Evolutionary conservation across 441 rosid species (phyloP), one percentile per base, ranked within the genome.

Genomic region (Lepidium campestre): DNA sequence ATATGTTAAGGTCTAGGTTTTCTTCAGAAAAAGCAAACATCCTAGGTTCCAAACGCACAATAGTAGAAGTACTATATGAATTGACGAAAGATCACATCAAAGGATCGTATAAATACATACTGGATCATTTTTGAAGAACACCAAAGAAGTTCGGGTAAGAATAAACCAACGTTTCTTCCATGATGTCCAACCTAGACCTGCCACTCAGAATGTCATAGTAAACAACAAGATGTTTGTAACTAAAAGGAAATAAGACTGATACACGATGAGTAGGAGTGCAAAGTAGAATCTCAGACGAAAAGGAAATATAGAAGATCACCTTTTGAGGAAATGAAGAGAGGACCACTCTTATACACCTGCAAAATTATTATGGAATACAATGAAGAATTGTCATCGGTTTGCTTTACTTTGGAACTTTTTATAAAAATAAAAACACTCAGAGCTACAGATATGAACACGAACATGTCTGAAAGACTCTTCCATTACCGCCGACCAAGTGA

Each of bases 161-260:
- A 93, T 87, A 74, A 93, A 93, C 98, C 98, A 90, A 39, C 96
- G 92, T 76, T 86, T 93, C 85, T 93, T 93, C 98, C 98, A 93
- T 42, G 97, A 93, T 74, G 87, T 90, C 98, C 97, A 93, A 69
- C 98, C 96, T 53, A 93, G 80, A 70, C 97, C 98, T 93, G 87
- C 76, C 83, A 67, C 41, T 62, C 17, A 63, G 8, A 65, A 42
- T 12, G 14, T 35, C 12, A 66, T 20, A 67, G 35, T 22, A 45
- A 14, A 57, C 7, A 29, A 10, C 62, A 65, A 42, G 18, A 47
- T 56, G 62, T 36, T 20, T 25, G 9, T 3, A 49, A 40, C 25
- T 22, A 70, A 29, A 29, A 31, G 48, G 45, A 14, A 59, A 12
- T 36, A 61, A 66, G 45, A 60, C 39, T 36, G 52, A 48, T 29